Evolutionary conservation across 1,284 basidiomycete species (phyloP).

Genomic region (Ustilago shanxiensis): DNA sequence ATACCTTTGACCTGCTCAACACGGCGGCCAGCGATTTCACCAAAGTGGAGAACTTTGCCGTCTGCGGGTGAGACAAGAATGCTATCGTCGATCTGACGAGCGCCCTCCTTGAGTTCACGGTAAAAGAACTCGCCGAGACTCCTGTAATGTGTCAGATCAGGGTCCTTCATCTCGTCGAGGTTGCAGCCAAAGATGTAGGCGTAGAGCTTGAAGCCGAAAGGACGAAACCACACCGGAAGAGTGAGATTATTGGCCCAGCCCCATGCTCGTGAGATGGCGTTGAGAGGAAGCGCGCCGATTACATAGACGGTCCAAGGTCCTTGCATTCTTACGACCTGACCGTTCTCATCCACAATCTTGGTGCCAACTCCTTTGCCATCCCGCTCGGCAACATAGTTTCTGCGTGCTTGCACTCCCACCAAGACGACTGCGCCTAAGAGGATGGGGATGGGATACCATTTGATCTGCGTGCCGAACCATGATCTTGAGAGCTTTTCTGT

Average conservation of each 20-base stretch:
- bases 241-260: constrained; percentile 87
- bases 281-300: constrained; percentile 90
- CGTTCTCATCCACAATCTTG: constrained; percentile 76
- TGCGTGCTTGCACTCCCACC: constrained; percentile 77
- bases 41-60: constrained; percentile 91
- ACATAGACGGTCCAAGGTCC: constrained; percentile 99
- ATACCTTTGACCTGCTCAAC: constrained; percentile 98
- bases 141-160: constrained; percentile 82
- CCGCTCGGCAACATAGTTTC: constrained; percentile 72
- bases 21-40: constrained; percentile 81
- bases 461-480: constrained; percentile 89
- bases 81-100: constrained; percentile 82
- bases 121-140: constrained; percentile 96
- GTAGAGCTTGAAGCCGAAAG: constrained; percentile 87
- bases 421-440: constrained; percentile 75
- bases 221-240: constrained; percentile 93
- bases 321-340: constrained; percentile 76
- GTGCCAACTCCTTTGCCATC: constrained; percentile 47
- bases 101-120: constrained; percentile 84
- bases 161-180: constrained; percentile 86
- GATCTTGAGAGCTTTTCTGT: constrained; percentile 74
- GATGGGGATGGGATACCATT: constrained; percentile 95
- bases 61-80: constrained; percentile 92
- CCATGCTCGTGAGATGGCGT: constrained; percentile 94
- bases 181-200: constrained; percentile 91